Base-by-base conservation (phyloP, 2,329 filamentous ascomycete species). In the Domatiomyces catenatus region DNA sequence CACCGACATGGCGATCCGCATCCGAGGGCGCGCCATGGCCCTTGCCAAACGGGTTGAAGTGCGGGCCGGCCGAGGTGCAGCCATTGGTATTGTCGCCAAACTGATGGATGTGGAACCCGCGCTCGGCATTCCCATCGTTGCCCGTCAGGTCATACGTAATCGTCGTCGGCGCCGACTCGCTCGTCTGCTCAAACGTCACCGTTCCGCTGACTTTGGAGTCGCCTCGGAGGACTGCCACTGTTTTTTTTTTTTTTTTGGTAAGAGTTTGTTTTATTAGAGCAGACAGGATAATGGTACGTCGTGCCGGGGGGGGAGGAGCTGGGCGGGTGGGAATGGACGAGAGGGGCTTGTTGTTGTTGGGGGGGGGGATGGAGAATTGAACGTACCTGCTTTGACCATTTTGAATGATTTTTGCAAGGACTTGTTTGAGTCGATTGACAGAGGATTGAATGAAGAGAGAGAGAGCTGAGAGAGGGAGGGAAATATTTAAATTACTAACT, bases 1-100 rank as follows among this genome's bases (percentile, higher is more conserved):
- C 92, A 72, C 92, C 92, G 60, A 96, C 92, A 73, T 98, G 92
- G 70, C 92, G 89, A 64, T 80, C 77, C 58, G 81, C 76, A 70
- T 95, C 90, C 32, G 71, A 66, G 62, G 87, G 92, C 66, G 84
- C 85, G 67, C 92, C 92, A 76, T 98, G 92, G 62, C 78, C 83
- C 80, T 94, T 94, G 76, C 76, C 75, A 74, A 84, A 79, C 61
- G 92, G 92, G 83, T 98, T 98, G 84, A 95, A 98, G 77, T 98
- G 92, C 71, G 92, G 90, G 50, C 92, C 92, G 60, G 92, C 92
- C 60, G 86, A 94, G 60, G 90, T 96, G 85, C 92, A 98, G 71
- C 92, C 92, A 75, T 98, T 98, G 78, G 92, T 96, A 80, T 96
- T 96, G 80, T 96, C 92, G 69, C 92, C 92, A 66, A 94, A 98